Evolutionary conservation across 495 filamentous ascomycete species (phyloP), one percentile per base, ranked within the genome.

Genomic region (Neurospora sp.): DNA sequence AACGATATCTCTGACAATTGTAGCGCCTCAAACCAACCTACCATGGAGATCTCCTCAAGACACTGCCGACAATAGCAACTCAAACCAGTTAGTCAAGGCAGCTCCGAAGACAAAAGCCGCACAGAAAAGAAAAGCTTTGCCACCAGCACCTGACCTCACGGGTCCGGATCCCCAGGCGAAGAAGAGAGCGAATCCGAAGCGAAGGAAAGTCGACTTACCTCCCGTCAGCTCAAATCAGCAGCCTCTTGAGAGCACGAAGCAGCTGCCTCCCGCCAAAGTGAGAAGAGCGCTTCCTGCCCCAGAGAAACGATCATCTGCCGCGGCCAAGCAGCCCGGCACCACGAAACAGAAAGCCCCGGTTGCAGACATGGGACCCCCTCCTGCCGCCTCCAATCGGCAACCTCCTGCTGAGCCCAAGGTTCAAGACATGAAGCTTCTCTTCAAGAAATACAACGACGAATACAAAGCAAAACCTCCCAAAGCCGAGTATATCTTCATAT

Each of bases 401-500:
- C 41, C 41, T 17, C 41, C 44, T 48, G 44, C 4, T 6, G 20
- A 6, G 42, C 20, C 53, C 14, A 35, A 35, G 14, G 53, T 65
- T 9, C 70, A 76, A 17, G 72, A 75, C 31, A 44, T 79, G 27
- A 70, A 70, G 17, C 35, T 69, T 4, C 73, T 78, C 72, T 75
- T 75, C 42, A 40, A 45, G n/a, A 6, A 71, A 38, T 79, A 72
- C 70, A 71, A 72, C 8, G 42, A 75, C 8, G 17, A 65, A 31
- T 79, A 78, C 72, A 75, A 74, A 20, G 39, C 61, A 61, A 72
- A 48, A 31, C 73, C 71, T 4, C 76, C 79, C 22, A 70, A n/a
- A 4, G 73, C 74, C 10, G 78, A 80, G n/a, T 71, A 69, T 3
- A 37, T 20, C 0, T 78, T 78, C 22, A 77, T 80, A 35, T 78